Conservation (phyloP, 2,329 filamentous ascomycete genomes). For the Curvularia eragrostidis region DNA sequence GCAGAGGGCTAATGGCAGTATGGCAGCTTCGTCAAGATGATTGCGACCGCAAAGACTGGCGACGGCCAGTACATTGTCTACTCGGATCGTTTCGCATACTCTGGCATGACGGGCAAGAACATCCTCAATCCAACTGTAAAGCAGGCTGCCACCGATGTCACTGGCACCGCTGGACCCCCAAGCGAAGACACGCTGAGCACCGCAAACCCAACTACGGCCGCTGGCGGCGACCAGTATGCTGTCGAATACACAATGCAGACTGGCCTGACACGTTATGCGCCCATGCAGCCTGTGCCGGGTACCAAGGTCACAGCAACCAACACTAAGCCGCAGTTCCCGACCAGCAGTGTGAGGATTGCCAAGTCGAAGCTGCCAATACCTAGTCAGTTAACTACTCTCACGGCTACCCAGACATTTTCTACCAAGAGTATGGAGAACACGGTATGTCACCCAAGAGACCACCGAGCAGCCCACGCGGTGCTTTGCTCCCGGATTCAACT, state of each 20-base stretch:
- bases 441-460: slow-evolving; percentile 52
- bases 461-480: background rate
- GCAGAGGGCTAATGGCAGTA: slow-evolving; percentile 13
- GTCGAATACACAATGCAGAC: slow-evolving; percentile 64
- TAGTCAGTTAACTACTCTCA: slow-evolving; percentile 59
- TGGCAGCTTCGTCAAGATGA: slow-evolving; percentile 54
- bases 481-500: background rate
- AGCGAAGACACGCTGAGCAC: slow-evolving; percentile 31
- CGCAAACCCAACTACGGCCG: slow-evolving; percentile 35
- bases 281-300: slow-evolving; percentile 65
- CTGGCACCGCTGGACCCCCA: slow-evolving; percentile 39
- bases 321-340: slow-evolving; percentile 60
- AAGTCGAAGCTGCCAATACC: slow-evolving; percentile 57
- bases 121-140: slow-evolving; percentile 57
- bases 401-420: slow-evolving; percentile 59
- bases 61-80: slow-evolving; percentile 65
- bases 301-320: slow-evolving; percentile 64
- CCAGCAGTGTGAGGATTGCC: slow-evolving; percentile 62
- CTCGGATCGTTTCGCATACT: slow-evolving; percentile 69
- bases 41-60: slow-evolving; percentile 61
- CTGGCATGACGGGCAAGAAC: slow-evolving; percentile 69
- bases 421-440: slow-evolving; percentile 64
- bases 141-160: slow-evolving; percentile 46
- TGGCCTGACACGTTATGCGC: slow-evolving; percentile 65
- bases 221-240: slow-evolving; percentile 30